These are phyloP conservation scores for Serendipita sp. DNA, from an alignment of 768 basidiomycete species.

Conservation along the genomic window DNA sequence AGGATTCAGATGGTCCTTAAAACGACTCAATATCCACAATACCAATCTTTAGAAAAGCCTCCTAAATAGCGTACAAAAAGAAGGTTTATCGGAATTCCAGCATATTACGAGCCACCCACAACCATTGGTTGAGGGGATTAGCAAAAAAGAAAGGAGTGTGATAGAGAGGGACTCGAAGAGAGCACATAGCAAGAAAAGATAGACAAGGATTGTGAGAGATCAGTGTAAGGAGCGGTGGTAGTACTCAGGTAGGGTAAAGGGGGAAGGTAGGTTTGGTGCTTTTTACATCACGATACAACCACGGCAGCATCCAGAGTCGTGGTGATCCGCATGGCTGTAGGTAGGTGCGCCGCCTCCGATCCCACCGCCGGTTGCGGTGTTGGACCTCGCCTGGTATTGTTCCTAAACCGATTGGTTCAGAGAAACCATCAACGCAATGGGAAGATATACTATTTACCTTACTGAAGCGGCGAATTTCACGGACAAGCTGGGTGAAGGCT, in stretches of 20 bases:
- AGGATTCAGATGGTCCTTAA: background rate
- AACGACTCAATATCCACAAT: background rate
- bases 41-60: background rate
- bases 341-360: constrained; percentile 13
- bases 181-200: background rate
- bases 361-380: constrained; percentile 8
- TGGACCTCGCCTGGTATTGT: constrained; percentile 16
- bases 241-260: background rate
- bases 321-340: constrained; percentile 15
- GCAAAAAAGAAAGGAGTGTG: background rate
- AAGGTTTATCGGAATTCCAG: background rate
- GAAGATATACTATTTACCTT: constrained; percentile 36
- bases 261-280: background rate
- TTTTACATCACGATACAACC: constrained; percentile 19
- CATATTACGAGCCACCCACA: background rate
- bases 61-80: background rate
- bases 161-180: background rate
- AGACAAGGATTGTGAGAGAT: background rate
- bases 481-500: constrained; percentile 83
- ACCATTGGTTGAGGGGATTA: background rate
- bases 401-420: constrained; percentile 13
- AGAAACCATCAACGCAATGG: background rate
- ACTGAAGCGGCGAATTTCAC: constrained; percentile 88
- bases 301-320: constrained; percentile 22
- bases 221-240: background rate